Base-by-base conservation (phyloP, 139 green algal genomes). In the Helicosporidium sp. region DNA sequence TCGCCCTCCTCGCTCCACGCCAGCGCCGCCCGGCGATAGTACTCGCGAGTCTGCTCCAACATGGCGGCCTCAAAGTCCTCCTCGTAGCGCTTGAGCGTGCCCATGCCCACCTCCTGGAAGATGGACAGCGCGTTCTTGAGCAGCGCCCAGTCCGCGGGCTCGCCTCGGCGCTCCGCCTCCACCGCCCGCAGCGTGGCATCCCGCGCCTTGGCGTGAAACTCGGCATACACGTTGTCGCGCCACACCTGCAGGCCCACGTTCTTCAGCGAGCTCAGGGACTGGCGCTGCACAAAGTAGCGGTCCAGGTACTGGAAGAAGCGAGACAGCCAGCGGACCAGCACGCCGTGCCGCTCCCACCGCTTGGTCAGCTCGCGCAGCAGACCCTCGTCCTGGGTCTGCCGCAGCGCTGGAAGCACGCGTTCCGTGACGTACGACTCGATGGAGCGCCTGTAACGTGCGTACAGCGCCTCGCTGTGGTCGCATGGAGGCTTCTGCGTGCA, bases 231-330 rank as follows among this genome's bases (percentile, higher is more conserved):
- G 16, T 78, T 61, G 42, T 94, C 84, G 85, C 60, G 58, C 69
- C 96, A 97, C 57, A 79, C 83, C 8, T 85, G 57, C 29, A 94
- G 56, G 7, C 87, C 87, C 13, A 99, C 90, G 37, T 94, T 82
- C 22, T 92, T 91, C 16, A 99, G 65, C 0, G 52, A 62, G 45
- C 75, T 56, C 46, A 96, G 64, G 15, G 74, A 77, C 54, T 95
- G 83, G 6, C 90, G 72, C 33, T 77, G 54, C 27, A 99, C 81
- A 66, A 94, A 97, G 73, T 97, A 99, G 55, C 90, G 72, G 66
- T 99, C 90, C 3, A 99, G 65, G 60, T 99, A 99, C 63, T 96
- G 95, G 80, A 99, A 99, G 67, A 99, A 94, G 20, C 82, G 69
- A 0, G 76, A 92, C 26, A 99, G 69, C 85, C 86, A 96, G 15